These are phyloP conservation scores for Lizanozyma gosingica DNA, from an alignment of 1,139 yeast species.

Conservation along the genomic window DNA sequence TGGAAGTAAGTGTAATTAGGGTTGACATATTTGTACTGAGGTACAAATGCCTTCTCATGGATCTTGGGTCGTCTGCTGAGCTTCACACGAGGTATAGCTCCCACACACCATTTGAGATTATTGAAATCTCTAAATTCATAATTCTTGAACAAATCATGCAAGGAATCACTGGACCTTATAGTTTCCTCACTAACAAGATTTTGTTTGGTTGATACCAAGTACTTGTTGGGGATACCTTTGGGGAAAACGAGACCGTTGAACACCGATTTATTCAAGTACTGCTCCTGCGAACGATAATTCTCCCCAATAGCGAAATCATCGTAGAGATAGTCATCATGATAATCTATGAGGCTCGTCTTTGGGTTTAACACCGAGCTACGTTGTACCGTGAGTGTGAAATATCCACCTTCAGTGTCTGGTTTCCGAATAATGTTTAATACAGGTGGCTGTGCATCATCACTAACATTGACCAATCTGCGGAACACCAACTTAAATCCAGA, in stretches of 20 bases:
- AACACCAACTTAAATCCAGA: constrained; percentile 25
- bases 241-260: constrained; percentile 24
- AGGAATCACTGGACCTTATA: not conserved
- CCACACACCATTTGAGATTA: constrained; percentile 28
- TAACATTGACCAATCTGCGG: constrained; percentile 17
- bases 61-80: not conserved
- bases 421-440: constrained; percentile 22
- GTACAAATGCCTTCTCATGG: not conserved
- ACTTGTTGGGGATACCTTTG: constrained; percentile 10
- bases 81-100: constrained; percentile 30
- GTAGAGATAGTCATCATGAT: constrained; percentile 6
- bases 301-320: not conserved
- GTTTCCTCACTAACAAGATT: not conserved
- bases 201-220: not conserved
- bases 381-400: constrained; percentile 22
- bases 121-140: constrained; percentile 25
- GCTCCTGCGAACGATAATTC: not conserved
- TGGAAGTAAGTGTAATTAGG: not conserved
- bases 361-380: constrained; percentile 5
- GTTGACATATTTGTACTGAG: not conserved
- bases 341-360: constrained; percentile 10
- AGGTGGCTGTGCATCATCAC: constrained; percentile 13
- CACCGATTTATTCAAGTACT: constrained; percentile 2
- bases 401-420: constrained; percentile 19
- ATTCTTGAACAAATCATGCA: constrained; percentile 12